These are phyloP conservation scores for Niebla homalea DNA, from an alignment of 495 filamentous ascomycete species.

Conservation along the genomic window DNA sequence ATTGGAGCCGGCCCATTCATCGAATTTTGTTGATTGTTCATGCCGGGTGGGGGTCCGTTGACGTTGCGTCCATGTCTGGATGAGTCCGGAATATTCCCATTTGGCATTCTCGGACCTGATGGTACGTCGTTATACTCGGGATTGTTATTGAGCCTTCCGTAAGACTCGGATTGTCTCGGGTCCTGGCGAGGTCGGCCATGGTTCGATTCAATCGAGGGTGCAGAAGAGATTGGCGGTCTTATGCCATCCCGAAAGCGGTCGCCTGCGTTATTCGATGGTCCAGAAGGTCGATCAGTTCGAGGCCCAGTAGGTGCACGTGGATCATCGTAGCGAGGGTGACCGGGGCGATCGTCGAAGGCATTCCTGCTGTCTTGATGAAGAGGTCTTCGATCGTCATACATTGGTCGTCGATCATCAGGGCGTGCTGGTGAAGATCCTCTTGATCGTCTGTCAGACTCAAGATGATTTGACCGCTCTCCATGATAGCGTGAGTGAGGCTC, in stretches of 20 bases:
- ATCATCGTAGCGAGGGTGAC: conserved; percentile 10
- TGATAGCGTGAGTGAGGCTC: background rate
- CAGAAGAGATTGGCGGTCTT: conserved; percentile 1
- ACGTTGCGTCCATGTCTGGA: conserved; percentile 12
- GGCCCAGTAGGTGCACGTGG: conserved; percentile 15
- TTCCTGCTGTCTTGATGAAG: conserved; percentile 7
- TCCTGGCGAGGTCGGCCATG: conserved; percentile 17
- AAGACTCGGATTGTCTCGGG: conserved; percentile 15
- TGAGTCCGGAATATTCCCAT: conserved; percentile 12
- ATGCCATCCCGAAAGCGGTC: conserved; percentile 15
- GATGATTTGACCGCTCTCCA: conserved; percentile 12
- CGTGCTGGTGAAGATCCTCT: conserved; percentile 14
- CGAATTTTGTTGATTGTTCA: conserved; percentile 6
- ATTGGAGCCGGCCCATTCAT: background rate
- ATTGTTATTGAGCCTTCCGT: conserved; percentile 16
- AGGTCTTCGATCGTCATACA: conserved; percentile 5
- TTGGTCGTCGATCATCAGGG: conserved; percentile 12
- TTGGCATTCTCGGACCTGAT: conserved; percentile 16
- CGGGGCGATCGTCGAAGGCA: conserved; percentile 7
- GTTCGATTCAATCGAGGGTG: conserved; percentile 10
- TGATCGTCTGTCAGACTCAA: conserved; percentile 8
- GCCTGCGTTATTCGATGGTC: background rate
- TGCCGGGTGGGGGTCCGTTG: conserved; percentile 12
- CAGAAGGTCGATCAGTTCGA: conserved; percentile 11
- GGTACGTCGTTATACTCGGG: conserved; percentile 10